These are phyloP conservation scores for Parasarocladium wereldwijsianum DNA, from an alignment of 2,329 filamentous ascomycete genomes.

Conservation along the genomic window DNA sequence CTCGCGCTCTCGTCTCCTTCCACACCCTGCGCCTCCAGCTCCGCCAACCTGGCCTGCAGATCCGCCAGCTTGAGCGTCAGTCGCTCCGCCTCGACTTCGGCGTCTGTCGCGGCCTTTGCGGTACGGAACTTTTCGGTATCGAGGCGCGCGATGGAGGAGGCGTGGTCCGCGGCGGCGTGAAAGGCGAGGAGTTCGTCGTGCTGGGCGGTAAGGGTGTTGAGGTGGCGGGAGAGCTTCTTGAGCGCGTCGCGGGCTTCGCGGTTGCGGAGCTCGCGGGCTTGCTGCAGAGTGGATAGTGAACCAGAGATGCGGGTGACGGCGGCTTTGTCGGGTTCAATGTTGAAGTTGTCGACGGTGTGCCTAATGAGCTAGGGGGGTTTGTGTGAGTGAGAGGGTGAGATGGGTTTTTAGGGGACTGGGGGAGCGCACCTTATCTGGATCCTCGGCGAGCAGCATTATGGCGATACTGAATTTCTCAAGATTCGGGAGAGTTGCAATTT, in stretches of 20 bases:
- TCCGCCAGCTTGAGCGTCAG: slow-evolving; percentile 64
- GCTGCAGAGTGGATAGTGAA: slow-evolving; percentile 68
- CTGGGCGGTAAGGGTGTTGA: slow-evolving; percentile 60
- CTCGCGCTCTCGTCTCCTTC: slow-evolving; percentile 41
- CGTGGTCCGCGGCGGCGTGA: slow-evolving; percentile 69
- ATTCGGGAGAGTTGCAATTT: too few relatives aligned
- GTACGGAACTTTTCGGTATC: slow-evolving; percentile 91
- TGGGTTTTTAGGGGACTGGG: neutral
- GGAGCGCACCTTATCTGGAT: slow-evolving; percentile 63
- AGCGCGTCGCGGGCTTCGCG: slow-evolving; percentile 53
- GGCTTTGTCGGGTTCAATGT: slow-evolving; percentile 75
- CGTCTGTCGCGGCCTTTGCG: slow-evolving; percentile 78
- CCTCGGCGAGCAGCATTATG: slow-evolving; percentile 88
- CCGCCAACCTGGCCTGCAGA: slow-evolving; percentile 58
- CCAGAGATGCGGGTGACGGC: slow-evolving; percentile 73
- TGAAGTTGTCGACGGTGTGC: slow-evolving; percentile 89
- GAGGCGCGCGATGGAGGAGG: slow-evolving; percentile 68
- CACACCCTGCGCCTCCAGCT: slow-evolving; percentile 74
- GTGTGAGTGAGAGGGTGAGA: neutral
- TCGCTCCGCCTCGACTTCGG: slow-evolving; percentile 93
- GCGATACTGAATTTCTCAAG: too few relatives aligned
- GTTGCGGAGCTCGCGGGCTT: slow-evolving; percentile 67
- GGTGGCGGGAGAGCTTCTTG: slow-evolving; percentile 59
- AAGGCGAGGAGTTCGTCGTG: slow-evolving; percentile 56
- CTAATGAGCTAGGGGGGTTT: slow-evolving; percentile 57